These are phyloP conservation scores for Crithidia acanthocephali DNA, from an alignment of 208 protist genomes.

Conservation along the genomic window DNA sequence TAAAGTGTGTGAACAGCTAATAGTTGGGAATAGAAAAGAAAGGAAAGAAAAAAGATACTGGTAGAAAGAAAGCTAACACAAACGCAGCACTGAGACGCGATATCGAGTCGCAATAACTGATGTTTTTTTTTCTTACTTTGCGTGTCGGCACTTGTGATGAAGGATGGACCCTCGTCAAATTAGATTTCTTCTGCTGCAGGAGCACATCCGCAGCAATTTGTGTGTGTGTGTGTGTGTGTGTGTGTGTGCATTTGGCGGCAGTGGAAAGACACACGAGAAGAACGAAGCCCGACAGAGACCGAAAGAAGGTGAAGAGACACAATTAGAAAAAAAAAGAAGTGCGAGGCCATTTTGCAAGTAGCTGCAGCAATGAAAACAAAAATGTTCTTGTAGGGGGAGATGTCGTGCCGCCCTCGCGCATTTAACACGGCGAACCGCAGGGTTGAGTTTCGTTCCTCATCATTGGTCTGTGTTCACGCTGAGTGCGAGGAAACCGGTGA, in stretches of 20 bases:
- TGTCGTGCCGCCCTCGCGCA: too few species aligned
- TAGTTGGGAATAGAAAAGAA: background rate
- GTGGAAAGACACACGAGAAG: too few species aligned
- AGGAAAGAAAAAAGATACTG: slow-evolving; percentile 12
- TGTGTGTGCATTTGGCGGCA: background rate
- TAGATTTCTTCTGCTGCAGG: background rate
- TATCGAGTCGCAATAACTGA: background rate
- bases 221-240: too few species aligned
- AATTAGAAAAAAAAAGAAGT: too few species aligned
- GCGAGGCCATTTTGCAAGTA: too few species aligned
- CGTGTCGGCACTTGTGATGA: background rate
- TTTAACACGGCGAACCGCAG: too few species aligned
- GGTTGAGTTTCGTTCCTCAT: too few species aligned
- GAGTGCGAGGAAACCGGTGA: too few species aligned
- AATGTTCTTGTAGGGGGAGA: too few species aligned
- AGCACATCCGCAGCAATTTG: too few species aligned
- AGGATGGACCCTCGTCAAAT: background rate
- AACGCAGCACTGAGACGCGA: background rate
- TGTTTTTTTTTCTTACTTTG: background rate
- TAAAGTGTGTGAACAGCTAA: slow-evolving; percentile 5
- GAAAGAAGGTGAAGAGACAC: background rate
- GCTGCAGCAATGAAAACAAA: too few species aligned
- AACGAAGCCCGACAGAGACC: background rate
- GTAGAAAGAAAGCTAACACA: slow-evolving; percentile 13
- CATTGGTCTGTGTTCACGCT: too few species aligned